A percentile compares a stretch with the other conserved stretches of the same genome.
Conservation (phyloP, 2,329 filamentous ascomycete genomes). For the Penicillium sp. region DNA sequence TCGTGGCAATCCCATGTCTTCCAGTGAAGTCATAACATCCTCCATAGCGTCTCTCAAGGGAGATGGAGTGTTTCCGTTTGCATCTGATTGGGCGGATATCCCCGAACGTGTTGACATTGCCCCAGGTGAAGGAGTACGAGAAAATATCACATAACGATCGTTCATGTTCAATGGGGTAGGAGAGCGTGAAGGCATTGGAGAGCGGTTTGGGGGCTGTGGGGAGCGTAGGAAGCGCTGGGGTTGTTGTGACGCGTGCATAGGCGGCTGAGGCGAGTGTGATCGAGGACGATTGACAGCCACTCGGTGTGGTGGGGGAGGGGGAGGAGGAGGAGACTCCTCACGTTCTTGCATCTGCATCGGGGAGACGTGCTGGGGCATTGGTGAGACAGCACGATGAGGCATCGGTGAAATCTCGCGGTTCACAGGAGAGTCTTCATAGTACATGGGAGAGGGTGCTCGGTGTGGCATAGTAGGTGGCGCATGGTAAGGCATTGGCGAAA, state of each 20-base stretch:
- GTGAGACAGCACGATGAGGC: not conserved
- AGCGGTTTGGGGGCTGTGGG: conserved; percentile 14
- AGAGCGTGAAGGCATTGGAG: conserved; percentile 23
- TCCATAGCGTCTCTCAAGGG: conserved; percentile 95
- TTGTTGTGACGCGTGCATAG: conserved; percentile 8
- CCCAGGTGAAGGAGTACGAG: conserved; percentile 50
- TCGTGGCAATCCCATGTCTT: conserved; percentile 73
- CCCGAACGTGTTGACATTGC: conserved; percentile 25
- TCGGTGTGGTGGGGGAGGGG: conserved; percentile 77
- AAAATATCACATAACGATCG: conserved; percentile 38
- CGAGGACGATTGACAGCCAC: conserved; percentile 50
- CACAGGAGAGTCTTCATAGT: conserved; percentile 18
- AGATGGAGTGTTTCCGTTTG: conserved; percentile 76
- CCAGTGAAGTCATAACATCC: conserved; percentile 91
- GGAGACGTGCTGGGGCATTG: not conserved
- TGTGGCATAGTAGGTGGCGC: not conserved
- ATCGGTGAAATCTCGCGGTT: conserved; percentile 16
- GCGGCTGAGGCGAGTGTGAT: conserved; percentile 16
- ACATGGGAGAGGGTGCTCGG: conserved; percentile 4
- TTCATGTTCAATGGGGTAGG: conserved; percentile 41
- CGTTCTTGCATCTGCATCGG: conserved; percentile 46
- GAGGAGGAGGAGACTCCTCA: conserved; percentile 75
- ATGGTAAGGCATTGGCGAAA: conserved; percentile 5
- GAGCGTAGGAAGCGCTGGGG: conserved; percentile 11
- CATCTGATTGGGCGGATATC: conserved; percentile 53